These are phyloP conservation scores for Metschnikowia anglica DNA, from an alignment of 805 yeast genomes.

Conservation along the genomic window DNA sequence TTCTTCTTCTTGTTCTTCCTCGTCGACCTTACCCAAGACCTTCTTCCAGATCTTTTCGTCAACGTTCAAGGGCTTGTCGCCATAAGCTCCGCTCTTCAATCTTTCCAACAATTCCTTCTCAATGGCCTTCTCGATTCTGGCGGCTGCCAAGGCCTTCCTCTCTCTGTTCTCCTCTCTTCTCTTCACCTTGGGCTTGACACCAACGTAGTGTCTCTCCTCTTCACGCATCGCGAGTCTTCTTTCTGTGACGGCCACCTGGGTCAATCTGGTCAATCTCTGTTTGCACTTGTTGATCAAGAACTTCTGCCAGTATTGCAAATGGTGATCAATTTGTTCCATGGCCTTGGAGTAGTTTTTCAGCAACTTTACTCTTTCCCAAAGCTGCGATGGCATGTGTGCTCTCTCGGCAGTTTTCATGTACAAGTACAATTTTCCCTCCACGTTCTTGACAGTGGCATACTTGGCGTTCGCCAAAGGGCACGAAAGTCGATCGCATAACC, in stretches of 20 bases:
- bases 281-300: conserved; percentile 90
- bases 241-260: conserved; percentile 94
- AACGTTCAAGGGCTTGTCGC: conserved; percentile 95
- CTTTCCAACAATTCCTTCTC: conserved; percentile 94
- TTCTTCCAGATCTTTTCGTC: conserved; percentile 95
- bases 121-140: conserved; percentile 92
- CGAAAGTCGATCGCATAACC: conserved; percentile 87
- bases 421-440: conserved; percentile 75
- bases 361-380: conserved; percentile 93
- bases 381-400: conserved; percentile 88
- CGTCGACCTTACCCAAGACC: conserved; percentile 70
- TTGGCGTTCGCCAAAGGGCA: conserved; percentile 95
- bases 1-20: conserved; percentile 54
- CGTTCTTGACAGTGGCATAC: conserved; percentile 81
- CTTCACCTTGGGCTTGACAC: conserved; percentile 89
- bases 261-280: conserved; percentile 90
- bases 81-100: conserved; percentile 96
- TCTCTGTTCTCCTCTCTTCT: conserved; percentile 94
- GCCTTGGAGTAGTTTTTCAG: conserved; percentile 89
- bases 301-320: conserved; percentile 89
- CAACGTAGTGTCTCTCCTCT: conserved; percentile 91
- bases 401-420: conserved; percentile 98
- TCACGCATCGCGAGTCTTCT: conserved; percentile 87
- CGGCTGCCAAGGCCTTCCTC: conserved; percentile 94
- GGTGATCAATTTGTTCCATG: conserved; percentile 81